A percentile compares a stretch with the other conserved stretches of the same genome.
Evolutionary conservation across 106 monocot genomes (phyloP).

Genomic region (Dendrobium chrysotoxum): DNA sequence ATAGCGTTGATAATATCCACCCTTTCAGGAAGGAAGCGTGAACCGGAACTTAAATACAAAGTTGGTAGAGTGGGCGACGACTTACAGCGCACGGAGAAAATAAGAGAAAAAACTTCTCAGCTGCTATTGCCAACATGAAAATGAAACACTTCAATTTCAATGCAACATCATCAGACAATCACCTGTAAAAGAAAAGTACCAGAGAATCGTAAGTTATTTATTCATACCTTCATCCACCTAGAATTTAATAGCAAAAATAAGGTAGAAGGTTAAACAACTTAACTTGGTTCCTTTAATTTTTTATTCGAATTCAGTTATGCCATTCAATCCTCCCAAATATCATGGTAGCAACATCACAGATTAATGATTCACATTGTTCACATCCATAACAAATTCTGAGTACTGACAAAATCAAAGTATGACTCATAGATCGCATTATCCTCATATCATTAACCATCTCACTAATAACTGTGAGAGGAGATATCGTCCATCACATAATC

Average conservation of each 20-base stretch:
- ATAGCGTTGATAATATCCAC: too few species aligned
- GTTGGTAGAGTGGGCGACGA: background rate
- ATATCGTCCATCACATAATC: background rate
- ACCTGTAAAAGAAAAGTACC: slow-evolving; percentile 1
- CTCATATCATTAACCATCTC: slow-evolving; percentile 5
- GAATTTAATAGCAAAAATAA: background rate
- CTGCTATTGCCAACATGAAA: background rate
- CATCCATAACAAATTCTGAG: background rate
- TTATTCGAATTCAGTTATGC: background rate
- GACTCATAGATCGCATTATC: background rate
- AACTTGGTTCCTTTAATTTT: background rate
- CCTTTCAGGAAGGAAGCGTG: too few species aligned
- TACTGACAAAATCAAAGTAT: background rate
- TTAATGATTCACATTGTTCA: background rate
- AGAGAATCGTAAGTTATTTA: background rate
- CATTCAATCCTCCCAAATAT: background rate
- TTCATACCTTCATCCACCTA: background rate
- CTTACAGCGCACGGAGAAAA: background rate
- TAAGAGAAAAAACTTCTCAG: background rate
- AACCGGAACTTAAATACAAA: background rate
- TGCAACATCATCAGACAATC: background rate
- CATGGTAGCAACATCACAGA: background rate
- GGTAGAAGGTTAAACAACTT: background rate
- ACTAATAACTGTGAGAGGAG: background rate
- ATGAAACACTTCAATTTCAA: background rate